Conservation (phyloP, 2,329 filamentous ascomycete genomes). For the Pestalotiopsis sp. region DNA sequence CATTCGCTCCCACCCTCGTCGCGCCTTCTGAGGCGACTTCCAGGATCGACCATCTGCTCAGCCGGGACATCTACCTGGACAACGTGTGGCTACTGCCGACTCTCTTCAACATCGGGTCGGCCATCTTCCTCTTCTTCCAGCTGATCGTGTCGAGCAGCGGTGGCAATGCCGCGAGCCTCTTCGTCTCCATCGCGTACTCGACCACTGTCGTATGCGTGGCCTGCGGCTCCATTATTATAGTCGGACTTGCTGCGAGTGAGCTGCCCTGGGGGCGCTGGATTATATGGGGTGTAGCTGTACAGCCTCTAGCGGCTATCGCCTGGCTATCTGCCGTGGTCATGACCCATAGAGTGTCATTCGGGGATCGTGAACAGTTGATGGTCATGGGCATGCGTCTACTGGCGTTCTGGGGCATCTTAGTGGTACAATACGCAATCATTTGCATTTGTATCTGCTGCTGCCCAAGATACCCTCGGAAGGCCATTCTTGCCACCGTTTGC, state of each 20-base stretch:
- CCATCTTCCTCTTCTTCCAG: slow-evolving; percentile 8
- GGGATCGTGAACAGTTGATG: neutral
- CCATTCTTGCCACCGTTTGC: too few relatives aligned
- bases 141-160: slow-evolving; percentile 1
- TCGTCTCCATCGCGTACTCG: slow-evolving; percentile 3
- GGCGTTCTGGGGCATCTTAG: neutral
- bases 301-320: neutral
- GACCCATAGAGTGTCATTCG: slow-evolving; percentile 1
- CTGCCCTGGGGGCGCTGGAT: neutral
- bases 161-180: neutral
- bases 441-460: neutral
- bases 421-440: neutral
- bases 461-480: neutral
- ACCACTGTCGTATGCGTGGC: neutral
- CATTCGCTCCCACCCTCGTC: neutral
- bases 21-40: neutral
- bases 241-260: neutral
- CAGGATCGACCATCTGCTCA: neutral
- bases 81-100: slow-evolving; percentile 9
- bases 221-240: slow-evolving; percentile 5
- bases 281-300: neutral
- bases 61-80: neutral
- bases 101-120: slow-evolving; percentile 1
- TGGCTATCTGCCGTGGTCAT: neutral
- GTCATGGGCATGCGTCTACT: neutral